Evolutionary conservation across 2,329 filamentous ascomycete genomes (phyloP).

Genomic region (Microcyclospora pomicola): DNA sequence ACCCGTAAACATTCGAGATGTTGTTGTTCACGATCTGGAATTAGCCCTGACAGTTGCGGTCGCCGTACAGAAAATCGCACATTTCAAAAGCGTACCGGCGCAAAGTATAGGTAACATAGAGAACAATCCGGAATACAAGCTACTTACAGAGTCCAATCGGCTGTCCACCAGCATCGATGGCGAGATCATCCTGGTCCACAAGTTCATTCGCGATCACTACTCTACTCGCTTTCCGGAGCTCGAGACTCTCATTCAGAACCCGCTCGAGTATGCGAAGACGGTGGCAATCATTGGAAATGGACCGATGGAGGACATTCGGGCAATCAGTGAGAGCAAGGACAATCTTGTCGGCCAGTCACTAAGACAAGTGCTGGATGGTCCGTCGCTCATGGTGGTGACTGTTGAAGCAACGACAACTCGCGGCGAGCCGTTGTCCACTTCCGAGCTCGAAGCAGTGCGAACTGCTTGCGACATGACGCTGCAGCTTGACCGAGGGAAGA

Average conservation of each 20-base stretch:
- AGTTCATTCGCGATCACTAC: slow-evolving; percentile 93
- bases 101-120: slow-evolving; percentile 69
- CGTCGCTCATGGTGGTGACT: slow-evolving; percentile 87
- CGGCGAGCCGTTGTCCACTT: slow-evolving; percentile 60
- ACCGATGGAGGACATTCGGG: slow-evolving; percentile 76
- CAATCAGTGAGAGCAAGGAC: slow-evolving; percentile 58
- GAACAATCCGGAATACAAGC: slow-evolving; percentile 81
- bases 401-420: slow-evolving; percentile 86
- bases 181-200: slow-evolving; percentile 86
- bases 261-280: slow-evolving; percentile 88
- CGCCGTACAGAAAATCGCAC: slow-evolving; percentile 59
- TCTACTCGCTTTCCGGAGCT: slow-evolving; percentile 86
- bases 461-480: slow-evolving; percentile 78
- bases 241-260: slow-evolving; percentile 77
- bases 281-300: slow-evolving; percentile 88
- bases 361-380: slow-evolving; percentile 70
- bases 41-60: neutral
- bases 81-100: slow-evolving; percentile 57
- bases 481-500: slow-evolving; percentile 76
- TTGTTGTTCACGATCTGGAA: slow-evolving; percentile 20
- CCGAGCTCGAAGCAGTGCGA: slow-evolving; percentile 60
- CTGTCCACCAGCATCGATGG: slow-evolving; percentile 86
- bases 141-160: slow-evolving; percentile 76
- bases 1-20: slow-evolving; percentile 8
- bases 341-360: slow-evolving; percentile 66